A percentile compares a stretch with the other conserved stretches of the same genome.
Evolutionary conservation across 2,329 filamentous ascomycete genomes (phyloP).

Genomic region (Lachnellula cervina): DNA sequence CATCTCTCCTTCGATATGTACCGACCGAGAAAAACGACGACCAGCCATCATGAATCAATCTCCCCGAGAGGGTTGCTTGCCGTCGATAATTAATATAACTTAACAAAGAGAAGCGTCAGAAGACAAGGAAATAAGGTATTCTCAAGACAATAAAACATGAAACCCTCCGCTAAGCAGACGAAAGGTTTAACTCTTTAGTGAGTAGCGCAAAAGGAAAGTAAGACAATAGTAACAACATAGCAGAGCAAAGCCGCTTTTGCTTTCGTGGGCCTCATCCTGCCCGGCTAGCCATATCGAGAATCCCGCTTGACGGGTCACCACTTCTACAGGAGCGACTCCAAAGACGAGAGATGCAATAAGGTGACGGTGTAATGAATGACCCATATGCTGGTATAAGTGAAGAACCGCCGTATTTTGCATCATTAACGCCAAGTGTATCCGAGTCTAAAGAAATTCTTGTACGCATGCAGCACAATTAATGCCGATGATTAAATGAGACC

Average conservation of each 20-base stretch:
- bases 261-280: conserved; percentile 2
- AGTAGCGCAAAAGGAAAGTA: conserved; percentile 11
- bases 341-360: conserved; percentile 16
- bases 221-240: conserved; percentile 25
- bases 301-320: neutral
- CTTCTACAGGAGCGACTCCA: neutral
- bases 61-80: neutral
- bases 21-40: neutral
- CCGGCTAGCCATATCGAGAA: neutral
- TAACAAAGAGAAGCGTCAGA: neutral
- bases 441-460: conserved; percentile 20
- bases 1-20: neutral
- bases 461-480: conserved; percentile 9
- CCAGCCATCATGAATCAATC: neutral
- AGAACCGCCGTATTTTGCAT: conserved; percentile 28
- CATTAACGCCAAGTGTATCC: conserved; percentile 28
- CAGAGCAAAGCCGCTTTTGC: conserved; percentile 16
- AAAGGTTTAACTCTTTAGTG: neutral
- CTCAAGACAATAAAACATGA: neutral
- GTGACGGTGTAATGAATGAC: conserved; percentile 16
- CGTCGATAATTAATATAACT: conserved; percentile 8
- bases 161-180: neutral
- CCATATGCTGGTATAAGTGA: conserved; percentile 29
- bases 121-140: neutral
- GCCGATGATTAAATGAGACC: conserved; percentile 71